Base-by-base conservation (phyloP, 331 rosid species). In the Erythrophleum ivorense region DNA sequence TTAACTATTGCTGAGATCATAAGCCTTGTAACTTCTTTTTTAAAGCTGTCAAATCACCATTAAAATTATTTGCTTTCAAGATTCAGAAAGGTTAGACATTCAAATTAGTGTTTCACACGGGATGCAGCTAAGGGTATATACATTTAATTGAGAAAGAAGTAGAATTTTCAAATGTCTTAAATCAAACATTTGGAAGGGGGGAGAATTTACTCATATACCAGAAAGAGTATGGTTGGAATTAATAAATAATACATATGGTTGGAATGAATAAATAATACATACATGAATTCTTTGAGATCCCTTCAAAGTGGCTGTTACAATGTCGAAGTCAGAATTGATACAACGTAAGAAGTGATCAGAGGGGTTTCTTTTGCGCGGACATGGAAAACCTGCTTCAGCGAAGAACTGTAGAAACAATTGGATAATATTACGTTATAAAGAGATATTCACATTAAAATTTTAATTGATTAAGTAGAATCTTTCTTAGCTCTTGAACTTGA, bases 331-430 rank as follows among this genome's bases (percentile, higher is more conserved):
- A 50, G 99, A 93, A 82, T 95, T 95, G 81, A 93, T 86, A 46
- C 98, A 95, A 16, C 99, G 86, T 74, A 95, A 90, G 90, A 95
- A 93, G 84, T 95, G 99, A 87, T 95, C 99, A 41, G 98, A 93
- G 83, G 99, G 99, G 72, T 93, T 95, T 85, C 97, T 88, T 81
- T 84, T 89, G 48, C 87, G 91, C 52, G 99, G 98, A 84, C 99
- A 95, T 72, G 98, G 98, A 84, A 95, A 88, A 81, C 98, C 99
- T 19, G 98, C 97, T 85, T 90, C 93, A 77, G 94, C 97, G 81
- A 95, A 95, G 88, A 95, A 95, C 99, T 95, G 96, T 18, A 85
- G 66, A 66, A 53, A 58, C 6, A 77, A 15, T 60, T 45, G 16
- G 45, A 70, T 34, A 6, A 11, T 68, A 46, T 52, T 24, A 82